These are phyloP conservation scores for Suhomyces ambrosiae DNA, from an alignment of 1,139 yeast species.

Conservation along the genomic window DNA sequence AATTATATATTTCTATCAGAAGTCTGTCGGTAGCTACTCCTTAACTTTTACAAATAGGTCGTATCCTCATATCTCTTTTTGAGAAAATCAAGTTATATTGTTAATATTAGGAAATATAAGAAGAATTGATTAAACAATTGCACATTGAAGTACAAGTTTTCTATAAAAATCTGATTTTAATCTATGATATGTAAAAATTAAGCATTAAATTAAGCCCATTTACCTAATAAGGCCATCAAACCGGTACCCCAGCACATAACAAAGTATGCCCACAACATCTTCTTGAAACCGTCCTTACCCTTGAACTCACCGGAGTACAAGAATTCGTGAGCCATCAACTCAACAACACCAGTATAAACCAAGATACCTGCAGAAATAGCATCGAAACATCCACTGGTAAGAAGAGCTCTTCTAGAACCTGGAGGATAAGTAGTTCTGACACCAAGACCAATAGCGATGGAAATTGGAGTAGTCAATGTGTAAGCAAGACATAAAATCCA, in stretches of 20 bases:
- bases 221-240: constrained; percentile 82
- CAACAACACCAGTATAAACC: constrained; percentile 83
- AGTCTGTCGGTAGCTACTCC: too few relatives aligned
- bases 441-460: constrained; percentile 85
- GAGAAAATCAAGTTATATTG: too few relatives aligned
- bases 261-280: constrained; percentile 40
- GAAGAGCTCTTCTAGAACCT: constrained; percentile 62
- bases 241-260: constrained; percentile 72
- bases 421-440: constrained; percentile 67
- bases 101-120: too few relatives aligned
- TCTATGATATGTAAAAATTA: constrained; percentile 1
- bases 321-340: constrained; percentile 87
- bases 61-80: too few relatives aligned
- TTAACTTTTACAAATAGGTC: too few relatives aligned
- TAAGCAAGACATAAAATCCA: constrained; percentile 62
- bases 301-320: constrained; percentile 65
- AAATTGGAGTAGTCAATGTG: constrained; percentile 78
- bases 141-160: background rate
- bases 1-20: too few relatives aligned
- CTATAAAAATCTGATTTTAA: background rate
- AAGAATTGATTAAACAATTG: too few relatives aligned
- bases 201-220: constrained; percentile 63
- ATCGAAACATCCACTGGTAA: constrained; percentile 80
- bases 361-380: constrained; percentile 84
- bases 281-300: constrained; percentile 48